These are phyloP conservation scores for Cystobasidiaceae sp. DNA, from an alignment of 1,284 basidiomycete species.

Conservation along the genomic window DNA sequence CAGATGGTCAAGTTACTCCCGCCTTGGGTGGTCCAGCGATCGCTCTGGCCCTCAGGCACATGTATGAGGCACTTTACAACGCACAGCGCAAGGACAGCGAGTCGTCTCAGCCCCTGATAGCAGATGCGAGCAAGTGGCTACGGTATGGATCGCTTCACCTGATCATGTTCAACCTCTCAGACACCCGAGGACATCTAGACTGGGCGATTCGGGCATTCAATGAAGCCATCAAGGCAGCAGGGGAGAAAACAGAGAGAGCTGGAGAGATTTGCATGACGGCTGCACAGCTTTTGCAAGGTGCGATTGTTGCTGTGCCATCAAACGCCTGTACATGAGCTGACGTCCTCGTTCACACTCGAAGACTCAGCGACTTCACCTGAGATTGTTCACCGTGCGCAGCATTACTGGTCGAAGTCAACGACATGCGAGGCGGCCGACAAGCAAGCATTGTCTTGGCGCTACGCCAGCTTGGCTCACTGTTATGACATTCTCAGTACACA, in stretches of 20 bases:
- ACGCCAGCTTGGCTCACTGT: constrained; percentile 5
- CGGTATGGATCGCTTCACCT: constrained; percentile 17
- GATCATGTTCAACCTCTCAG: not conserved
- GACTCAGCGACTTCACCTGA: not conserved
- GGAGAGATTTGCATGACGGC: constrained; percentile 3
- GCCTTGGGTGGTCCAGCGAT: constrained; percentile 1
- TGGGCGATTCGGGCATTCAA: constrained; percentile 5
- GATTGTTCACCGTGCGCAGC: not conserved
- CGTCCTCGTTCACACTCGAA: not conserved
- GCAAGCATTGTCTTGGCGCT: not conserved
- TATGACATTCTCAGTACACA: constrained; percentile 9
- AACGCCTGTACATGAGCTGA: not conserved
- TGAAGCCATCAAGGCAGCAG: constrained; percentile 1
- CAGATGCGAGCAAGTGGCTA: constrained; percentile 10
- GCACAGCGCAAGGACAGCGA: not conserved
- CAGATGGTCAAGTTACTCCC: not conserved
- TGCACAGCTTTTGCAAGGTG: constrained; percentile 6
- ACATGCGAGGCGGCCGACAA: not conserved
- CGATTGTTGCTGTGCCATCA: not conserved
- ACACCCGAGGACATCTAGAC: constrained; percentile 4
- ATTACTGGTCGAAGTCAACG: not conserved
- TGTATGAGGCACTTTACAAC: constrained; percentile 20
- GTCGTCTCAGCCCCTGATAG: not conserved
- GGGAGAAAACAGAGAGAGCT: constrained; percentile 9
- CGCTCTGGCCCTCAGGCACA: not conserved